A percentile compares a stretch with the other conserved stretches of the same genome.
phyloP scores from a whole-genome alignment of 169 alveolate genomes.

The Plasmodium relictum region DNA sequence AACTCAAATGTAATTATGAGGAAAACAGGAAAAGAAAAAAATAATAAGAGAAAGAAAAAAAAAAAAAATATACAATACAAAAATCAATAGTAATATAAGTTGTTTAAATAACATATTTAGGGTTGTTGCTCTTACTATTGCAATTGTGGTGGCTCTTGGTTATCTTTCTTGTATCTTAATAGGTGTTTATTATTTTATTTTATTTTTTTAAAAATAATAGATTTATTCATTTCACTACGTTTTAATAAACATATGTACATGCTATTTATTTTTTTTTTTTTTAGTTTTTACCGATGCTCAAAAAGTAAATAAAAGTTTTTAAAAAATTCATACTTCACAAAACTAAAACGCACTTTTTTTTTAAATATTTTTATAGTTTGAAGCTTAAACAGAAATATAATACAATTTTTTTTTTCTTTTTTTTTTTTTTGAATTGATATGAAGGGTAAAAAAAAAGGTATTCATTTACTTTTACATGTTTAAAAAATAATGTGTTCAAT shows the following conservation, averaged over 20 bases:
- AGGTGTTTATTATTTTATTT: slow-evolving; percentile 22
- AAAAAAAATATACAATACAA: neutral
- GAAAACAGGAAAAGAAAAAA: too few relatives aligned
- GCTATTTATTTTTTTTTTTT: neutral
- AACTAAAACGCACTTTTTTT: slow-evolving; percentile 1
- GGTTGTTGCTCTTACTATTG: slow-evolving; percentile 76
- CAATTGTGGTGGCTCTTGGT: slow-evolving; percentile 42
- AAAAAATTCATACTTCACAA: neutral
- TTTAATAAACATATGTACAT: neutral
- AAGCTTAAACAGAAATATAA: neutral
- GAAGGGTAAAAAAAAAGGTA: neutral
- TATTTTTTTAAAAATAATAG: neutral
- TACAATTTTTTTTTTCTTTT: neutral
- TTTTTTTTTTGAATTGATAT: slow-evolving; percentile 4
- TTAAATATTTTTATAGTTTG: neutral
- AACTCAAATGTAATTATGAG: slow-evolving; percentile 40
- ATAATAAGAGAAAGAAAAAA: neutral
- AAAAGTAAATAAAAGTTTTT: slow-evolving; percentile 20
- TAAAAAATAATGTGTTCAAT: too few relatives aligned
- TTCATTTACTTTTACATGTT: neutral
- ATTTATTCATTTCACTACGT: too few relatives aligned
- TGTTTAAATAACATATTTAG: slow-evolving; percentile 16
- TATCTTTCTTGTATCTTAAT: slow-evolving; percentile 67
- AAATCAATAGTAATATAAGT: neutral
- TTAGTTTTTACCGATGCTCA: slow-evolving; percentile 74